A percentile compares a stretch with the other conserved stretches of the same genome.
These are phyloP conservation scores for Hortiboletus campestris DNA, from an alignment of 768 basidiomycete genomes.

Conservation along the genomic window DNA sequence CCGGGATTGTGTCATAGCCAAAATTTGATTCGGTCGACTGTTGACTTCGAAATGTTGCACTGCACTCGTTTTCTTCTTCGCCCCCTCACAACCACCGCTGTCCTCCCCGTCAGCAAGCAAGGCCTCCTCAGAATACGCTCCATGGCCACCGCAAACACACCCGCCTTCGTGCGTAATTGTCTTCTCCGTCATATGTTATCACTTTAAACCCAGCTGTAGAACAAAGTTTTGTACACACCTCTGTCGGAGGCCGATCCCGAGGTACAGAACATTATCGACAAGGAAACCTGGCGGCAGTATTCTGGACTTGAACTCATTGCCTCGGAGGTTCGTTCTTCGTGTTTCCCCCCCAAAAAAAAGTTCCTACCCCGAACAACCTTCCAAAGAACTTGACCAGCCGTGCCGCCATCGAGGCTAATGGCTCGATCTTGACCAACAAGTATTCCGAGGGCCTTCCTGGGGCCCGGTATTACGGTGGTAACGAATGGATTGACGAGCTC, in stretches of 20 bases:
- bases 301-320: conserved; percentile 98
- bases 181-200: not conserved
- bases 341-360: not conserved
- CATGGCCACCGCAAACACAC: conserved; percentile 62
- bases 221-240: conserved; percentile 86
- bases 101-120: conserved; percentile 23
- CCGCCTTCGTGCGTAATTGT: conserved; percentile 53
- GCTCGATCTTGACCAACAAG: conserved; percentile 98
- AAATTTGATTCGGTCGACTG: conserved; percentile 14
- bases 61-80: conserved; percentile 28
- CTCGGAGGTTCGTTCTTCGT: conserved; percentile 69
- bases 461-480: conserved; percentile 96
- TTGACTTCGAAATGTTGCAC: conserved; percentile 29
- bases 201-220: conserved; percentile 46
- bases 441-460: conserved; percentile 99
- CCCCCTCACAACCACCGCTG: conserved; percentile 20
- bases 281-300: conserved; percentile 98
- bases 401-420: conserved; percentile 97
- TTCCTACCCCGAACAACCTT: not conserved
- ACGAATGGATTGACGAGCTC: conserved; percentile 97
- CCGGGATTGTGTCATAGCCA: conserved; percentile 12
- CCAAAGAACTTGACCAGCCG: conserved; percentile 90
- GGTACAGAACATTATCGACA: conserved; percentile 96
- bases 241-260: conserved; percentile 91
- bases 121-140: conserved; percentile 32